Percentiles rank a stretch among this genome's conserved stretches.
phyloP scores from a whole-genome alignment of 805 yeast genomes.

The Kodamaea neixiangensis region DNA sequence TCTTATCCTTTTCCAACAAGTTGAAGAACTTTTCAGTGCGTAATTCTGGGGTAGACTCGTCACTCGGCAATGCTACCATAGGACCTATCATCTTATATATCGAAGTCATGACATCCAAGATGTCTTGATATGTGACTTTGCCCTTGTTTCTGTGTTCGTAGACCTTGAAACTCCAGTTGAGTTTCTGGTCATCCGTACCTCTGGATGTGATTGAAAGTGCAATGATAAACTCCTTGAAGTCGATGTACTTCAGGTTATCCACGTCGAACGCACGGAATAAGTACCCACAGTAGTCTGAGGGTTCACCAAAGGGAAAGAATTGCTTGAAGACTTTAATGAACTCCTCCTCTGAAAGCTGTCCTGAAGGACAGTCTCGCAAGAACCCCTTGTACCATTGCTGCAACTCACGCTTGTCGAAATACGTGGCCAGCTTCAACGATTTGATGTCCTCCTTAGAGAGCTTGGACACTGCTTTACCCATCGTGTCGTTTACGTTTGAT shows the following conservation, averaged over 20 bases:
- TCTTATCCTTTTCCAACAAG: conserved; percentile 67
- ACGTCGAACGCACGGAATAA: conserved; percentile 88
- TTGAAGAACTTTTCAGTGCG: conserved; percentile 81
- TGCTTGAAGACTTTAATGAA: conserved; percentile 91
- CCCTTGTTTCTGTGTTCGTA: conserved; percentile 87
- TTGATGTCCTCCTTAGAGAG: conserved; percentile 87
- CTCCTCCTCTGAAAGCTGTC: conserved; percentile 83
- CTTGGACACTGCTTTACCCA: conserved; percentile 96
- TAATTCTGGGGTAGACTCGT: conserved; percentile 88
- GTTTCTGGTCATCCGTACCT: conserved; percentile 80
- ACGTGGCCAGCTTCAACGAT: conserved; percentile 79
- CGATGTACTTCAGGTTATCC: conserved; percentile 77
- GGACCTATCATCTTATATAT: conserved; percentile 95
- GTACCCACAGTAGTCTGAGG: conserved; percentile 84
- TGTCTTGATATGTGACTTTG: conserved; percentile 69
- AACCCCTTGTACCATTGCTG: conserved; percentile 99
- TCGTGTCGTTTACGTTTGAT: neutral
- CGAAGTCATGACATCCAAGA: conserved; percentile 76
- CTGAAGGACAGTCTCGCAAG: conserved; percentile 88
- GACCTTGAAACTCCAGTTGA: conserved; percentile 85
- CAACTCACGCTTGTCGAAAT: conserved; percentile 88
- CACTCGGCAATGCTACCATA: conserved; percentile 85
- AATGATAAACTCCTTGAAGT: conserved; percentile 88
- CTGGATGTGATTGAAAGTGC: conserved; percentile 86
- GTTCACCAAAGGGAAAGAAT: conserved; percentile 98